phyloP scores from a whole-genome alignment of 306 rosid species.

The Pachyrhizus erosus region DNA sequence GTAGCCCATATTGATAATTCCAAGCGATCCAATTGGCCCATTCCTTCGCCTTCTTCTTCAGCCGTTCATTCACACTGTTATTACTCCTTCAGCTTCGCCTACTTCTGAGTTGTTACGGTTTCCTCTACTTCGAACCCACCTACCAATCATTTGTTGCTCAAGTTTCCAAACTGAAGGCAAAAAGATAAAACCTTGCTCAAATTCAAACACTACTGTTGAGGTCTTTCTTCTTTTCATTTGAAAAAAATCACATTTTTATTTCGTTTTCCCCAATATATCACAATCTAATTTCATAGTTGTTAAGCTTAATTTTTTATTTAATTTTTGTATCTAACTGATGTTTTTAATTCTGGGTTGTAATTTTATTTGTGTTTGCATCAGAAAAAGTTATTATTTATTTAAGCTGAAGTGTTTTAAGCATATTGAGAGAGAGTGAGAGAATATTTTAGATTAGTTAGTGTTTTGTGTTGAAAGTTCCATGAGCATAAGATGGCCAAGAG shows the following conservation, averaged over 20 bases:
- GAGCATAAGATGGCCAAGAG: conserved; percentile 64
- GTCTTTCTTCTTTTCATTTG: not conserved
- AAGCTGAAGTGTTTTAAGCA: not conserved
- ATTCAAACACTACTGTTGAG: not conserved
- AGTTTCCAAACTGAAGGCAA: not conserved
- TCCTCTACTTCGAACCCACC: not conserved
- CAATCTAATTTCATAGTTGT: not conserved
- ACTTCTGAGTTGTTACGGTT: not conserved
- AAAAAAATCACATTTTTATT: not conserved
- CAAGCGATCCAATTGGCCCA: not conserved
- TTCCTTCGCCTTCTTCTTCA: not conserved
- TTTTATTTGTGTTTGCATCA: not conserved
- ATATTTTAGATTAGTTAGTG: not conserved
- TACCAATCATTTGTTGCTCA: conserved; percentile 2
- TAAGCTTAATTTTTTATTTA: too few species aligned
- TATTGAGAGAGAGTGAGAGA: not conserved
- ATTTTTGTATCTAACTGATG: too few species aligned
- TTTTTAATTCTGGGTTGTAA: not conserved
- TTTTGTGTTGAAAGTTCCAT: conserved; percentile 32
- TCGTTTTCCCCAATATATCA: not conserved
- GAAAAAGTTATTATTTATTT: not conserved
- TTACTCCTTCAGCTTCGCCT: not conserved
- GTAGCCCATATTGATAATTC: not conserved
- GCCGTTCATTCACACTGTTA: not conserved
- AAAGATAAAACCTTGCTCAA: not conserved